A percentile compares a stretch with the other conserved stretches of the same genome.
Evolutionary conservation across 768 basidiomycete genomes (phyloP).

Genomic region (Tulasnella sp.): DNA sequence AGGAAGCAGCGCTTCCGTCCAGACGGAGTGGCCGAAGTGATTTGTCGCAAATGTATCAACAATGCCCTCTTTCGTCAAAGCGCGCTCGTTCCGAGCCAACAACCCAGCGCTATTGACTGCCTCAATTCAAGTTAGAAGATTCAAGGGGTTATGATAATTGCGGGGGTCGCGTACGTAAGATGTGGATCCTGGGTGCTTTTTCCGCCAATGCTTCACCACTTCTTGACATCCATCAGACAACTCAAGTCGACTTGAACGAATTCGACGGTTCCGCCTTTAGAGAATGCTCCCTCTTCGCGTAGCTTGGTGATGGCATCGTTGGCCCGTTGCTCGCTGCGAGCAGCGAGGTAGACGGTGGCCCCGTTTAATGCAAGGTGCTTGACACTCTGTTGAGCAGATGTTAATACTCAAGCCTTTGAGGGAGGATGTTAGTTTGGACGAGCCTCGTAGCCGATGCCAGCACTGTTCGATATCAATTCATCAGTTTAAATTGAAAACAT

Average conservation of each 20-base stretch:
- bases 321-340: slow-evolving; percentile 29
- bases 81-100: slow-evolving; percentile 28
- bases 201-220: slow-evolving; percentile 39
- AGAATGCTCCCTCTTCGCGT: slow-evolving; percentile 28
- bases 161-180: slow-evolving; percentile 34
- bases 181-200: slow-evolving; percentile 44
- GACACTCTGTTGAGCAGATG: slow-evolving; percentile 21
- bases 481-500: no score
- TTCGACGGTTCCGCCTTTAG: slow-evolving; percentile 35
- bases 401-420: not conserved
- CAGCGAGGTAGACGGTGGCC: slow-evolving; percentile 35
- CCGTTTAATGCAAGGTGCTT: slow-evolving; percentile 32
- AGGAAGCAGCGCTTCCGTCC: slow-evolving; percentile 45
- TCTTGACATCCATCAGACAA: slow-evolving; percentile 39
- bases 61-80: slow-evolving; percentile 14
- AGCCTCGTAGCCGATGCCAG: slow-evolving; percentile 18
- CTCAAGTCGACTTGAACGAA: slow-evolving; percentile 45
- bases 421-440: no score
- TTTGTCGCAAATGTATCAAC: slow-evolving; percentile 20
- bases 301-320: slow-evolving; percentile 29
- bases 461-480: not conserved
- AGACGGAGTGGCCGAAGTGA: slow-evolving; percentile 44
- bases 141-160: not conserved
- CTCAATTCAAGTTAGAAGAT: no score
- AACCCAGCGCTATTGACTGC: slow-evolving; percentile 48